Conservation (phyloP, 352 stramenopile genomes). For the Pythium rhizo-oryzae region DNA sequence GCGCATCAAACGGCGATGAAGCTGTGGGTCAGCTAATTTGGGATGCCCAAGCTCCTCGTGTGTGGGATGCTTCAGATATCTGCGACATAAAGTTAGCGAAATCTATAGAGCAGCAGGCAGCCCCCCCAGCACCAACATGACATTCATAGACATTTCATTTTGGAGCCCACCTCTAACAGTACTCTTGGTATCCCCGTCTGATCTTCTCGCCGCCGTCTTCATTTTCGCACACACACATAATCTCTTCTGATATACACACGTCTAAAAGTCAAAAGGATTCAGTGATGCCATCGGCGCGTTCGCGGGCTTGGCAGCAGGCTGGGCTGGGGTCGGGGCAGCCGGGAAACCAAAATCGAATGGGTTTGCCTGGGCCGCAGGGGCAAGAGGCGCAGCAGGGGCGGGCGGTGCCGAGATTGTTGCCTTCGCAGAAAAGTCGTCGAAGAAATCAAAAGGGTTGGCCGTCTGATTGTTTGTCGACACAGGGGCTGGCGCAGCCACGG, state of each 20-base stretch:
- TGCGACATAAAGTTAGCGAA: constrained; percentile 10
- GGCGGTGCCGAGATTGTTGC: constrained; percentile 24
- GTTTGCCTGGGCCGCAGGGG: constrained; percentile 15
- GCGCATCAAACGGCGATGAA: neutral
- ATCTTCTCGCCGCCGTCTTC: neutral
- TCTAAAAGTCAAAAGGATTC: constrained; percentile 43
- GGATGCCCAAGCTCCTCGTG: neutral
- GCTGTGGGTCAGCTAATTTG: neutral
- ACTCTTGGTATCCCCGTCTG: neutral
- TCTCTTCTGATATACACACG: constrained; percentile 11
- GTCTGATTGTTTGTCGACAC: constrained; percentile 4
- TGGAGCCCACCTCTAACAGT: constrained; percentile 1
- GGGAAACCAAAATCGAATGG: constrained; percentile 31
- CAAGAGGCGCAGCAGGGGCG: neutral
- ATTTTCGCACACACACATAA: constrained; percentile 9
- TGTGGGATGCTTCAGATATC: neutral
- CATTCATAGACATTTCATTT: constrained; percentile 19
- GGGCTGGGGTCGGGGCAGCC: constrained; percentile 8
- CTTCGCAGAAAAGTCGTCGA: constrained; percentile 31
- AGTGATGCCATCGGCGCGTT: constrained; percentile 23
- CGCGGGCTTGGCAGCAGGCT: constrained; percentile 17
- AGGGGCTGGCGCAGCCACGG: neutral
- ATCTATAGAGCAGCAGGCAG: neutral
- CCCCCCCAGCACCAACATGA: neutral
- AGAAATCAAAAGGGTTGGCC: constrained; percentile 37